Evolutionary conservation across 208 protist genomes (phyloP), one percentile per base, ranked within the genome.

Genomic region (Sergeia podlipaevii): DNA sequence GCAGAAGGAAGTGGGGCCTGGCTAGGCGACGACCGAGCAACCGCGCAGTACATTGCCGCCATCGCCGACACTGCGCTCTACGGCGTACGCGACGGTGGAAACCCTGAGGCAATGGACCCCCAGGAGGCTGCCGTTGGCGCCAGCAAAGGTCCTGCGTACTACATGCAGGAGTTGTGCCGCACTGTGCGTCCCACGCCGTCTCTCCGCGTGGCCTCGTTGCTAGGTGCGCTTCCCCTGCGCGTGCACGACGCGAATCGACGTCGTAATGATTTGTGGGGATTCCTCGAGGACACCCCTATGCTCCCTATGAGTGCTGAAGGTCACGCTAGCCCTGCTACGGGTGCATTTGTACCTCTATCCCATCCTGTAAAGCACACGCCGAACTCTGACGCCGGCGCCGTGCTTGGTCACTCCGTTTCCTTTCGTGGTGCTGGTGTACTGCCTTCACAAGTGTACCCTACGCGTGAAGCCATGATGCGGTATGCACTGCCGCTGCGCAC

Each of bases 11-110:
- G n/a, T n/a, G n/a, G n/a, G n/a, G n/a, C n/a, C n/a, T 93, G 85
- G 82, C 63, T 89, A n/a, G 48, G 78, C 18, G 66, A 90, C 37
- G 85, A 90, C 32, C 57, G 50, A 8, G 74, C 85, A 26, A 91
- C 86, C 10, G 86, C 86, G 39, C 86, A 93, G 73, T 73, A 80
- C 37, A 34, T 88, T 28, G 86, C 86, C 10, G 68, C 82, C 6
- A 50, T 87, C 17, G 37, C 71, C 6, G 86, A 93, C 61, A 88
- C 58, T 4, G 74, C 80, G 7, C 64, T 91, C 23, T 93, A 88
- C 60, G 82, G 86, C 13, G 32, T 81, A 27, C 72, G 86, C 2
- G 86, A 91, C 51, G 68, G 80, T 18, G 62, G 46, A 37, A 38
- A 20, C 48, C 26, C 42, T 2, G 10, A 42, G 5, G 20, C 11